Evolutionary conservation across 2,329 filamentous ascomycete genomes (phyloP).

Genomic region (Seiridium cupressi): DNA sequence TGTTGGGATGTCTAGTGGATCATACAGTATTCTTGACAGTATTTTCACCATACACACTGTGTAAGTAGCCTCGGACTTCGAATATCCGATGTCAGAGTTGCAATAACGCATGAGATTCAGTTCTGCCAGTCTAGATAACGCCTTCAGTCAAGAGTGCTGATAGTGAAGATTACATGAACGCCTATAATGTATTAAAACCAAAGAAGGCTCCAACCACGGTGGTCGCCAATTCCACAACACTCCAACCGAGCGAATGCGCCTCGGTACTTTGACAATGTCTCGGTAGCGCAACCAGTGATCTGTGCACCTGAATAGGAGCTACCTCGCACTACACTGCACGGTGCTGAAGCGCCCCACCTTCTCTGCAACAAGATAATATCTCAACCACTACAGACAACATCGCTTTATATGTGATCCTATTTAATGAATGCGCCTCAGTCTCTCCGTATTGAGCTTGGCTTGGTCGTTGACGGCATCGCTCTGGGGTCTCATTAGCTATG

Average conservation of each 20-base stretch:
- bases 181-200: not conserved
- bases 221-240: too few relatives aligned
- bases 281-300: too few relatives aligned
- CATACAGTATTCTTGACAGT: not conserved
- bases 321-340: not conserved
- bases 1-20: not conserved
- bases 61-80: too few relatives aligned
- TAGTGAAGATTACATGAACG: not conserved
- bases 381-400: too few relatives aligned
- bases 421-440: conserved; percentile 58
- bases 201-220: not conserved
- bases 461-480: conserved; percentile 81
- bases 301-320: too few relatives aligned
- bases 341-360: not conserved
- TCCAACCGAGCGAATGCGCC: too few relatives aligned
- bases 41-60: too few relatives aligned
- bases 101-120: not conserved
- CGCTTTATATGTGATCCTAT: not conserved
- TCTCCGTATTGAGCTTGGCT: conserved; percentile 74
- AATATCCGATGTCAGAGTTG: too few relatives aligned
- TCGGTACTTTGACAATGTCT: too few relatives aligned
- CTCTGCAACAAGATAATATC: too few relatives aligned
- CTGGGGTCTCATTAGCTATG: conserved; percentile 38
- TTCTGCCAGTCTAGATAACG: not conserved
- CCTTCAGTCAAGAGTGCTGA: too few relatives aligned